Percentiles rank a stretch among this genome's conserved stretches.
Conservation (phyloP, 2,329 filamentous ascomycete genomes). For the Talaromyces piceae region DNA sequence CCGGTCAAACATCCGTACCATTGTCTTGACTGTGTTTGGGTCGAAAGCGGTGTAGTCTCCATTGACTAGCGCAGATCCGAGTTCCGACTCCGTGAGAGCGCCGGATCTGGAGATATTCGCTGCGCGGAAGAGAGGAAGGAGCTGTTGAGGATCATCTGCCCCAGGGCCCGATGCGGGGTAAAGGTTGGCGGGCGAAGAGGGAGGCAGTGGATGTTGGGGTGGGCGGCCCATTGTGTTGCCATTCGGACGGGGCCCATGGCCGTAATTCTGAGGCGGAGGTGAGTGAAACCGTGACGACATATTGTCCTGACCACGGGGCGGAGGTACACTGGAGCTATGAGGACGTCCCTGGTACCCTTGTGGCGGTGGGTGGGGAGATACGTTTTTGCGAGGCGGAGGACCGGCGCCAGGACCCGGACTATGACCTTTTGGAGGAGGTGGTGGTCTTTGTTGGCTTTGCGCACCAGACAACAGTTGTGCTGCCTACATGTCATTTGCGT, state of each 20-base stretch:
- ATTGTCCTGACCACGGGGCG: slow-evolving; percentile 27
- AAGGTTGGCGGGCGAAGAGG: slow-evolving; percentile 57
- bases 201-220: slow-evolving; percentile 48
- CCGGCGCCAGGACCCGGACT: slow-evolving; percentile 1
- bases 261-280: slow-evolving; percentile 41
- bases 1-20: slow-evolving; percentile 99
- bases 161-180: slow-evolving; percentile 43
- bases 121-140: slow-evolving; percentile 79
- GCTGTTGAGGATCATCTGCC: slow-evolving; percentile 48
- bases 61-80: slow-evolving; percentile 86
- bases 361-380: slow-evolving; percentile 17
- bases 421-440: slow-evolving; percentile 7
- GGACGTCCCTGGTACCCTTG: slow-evolving; percentile 21
- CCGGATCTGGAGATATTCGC: slow-evolving; percentile 76
- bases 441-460: slow-evolving; percentile 10
- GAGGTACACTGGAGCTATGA: slow-evolving; percentile 14
- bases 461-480: slow-evolving; percentile 5
- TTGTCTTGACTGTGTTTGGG: slow-evolving; percentile 89
- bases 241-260: slow-evolving; percentile 43
- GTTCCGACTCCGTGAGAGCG: slow-evolving; percentile 75
- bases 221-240: slow-evolving; percentile 6
- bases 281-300: slow-evolving; percentile 33
- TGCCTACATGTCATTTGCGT: slow-evolving; percentile 3
- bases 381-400: slow-evolving; percentile 18
- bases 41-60: slow-evolving; percentile 95